Conservation (phyloP, 139 green algal genomes). For the Edaphochlamys debaryana region DNA sequence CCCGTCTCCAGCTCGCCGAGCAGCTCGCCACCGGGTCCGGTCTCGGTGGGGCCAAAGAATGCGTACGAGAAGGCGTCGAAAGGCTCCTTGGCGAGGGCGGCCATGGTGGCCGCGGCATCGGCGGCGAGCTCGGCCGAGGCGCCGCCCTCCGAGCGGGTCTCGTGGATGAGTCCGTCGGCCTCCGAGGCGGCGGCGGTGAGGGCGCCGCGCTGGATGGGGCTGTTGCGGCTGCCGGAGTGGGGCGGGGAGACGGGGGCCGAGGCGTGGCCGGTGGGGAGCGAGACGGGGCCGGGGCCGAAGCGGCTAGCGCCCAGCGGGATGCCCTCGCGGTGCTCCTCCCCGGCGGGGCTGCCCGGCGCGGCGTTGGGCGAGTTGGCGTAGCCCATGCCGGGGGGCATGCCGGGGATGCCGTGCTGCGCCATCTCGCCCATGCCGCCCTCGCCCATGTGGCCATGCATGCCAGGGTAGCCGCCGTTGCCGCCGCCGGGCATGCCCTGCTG, state of each 20-base stretch:
- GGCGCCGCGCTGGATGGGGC: not conserved
- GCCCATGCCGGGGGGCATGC: not conserved
- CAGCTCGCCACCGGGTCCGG: constrained; percentile 22
- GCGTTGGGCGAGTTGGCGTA: constrained; percentile 3
- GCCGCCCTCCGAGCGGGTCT: constrained; percentile 30
- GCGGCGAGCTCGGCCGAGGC: constrained; percentile 22
- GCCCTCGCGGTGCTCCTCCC: not conserved
- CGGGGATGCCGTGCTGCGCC: not conserved
- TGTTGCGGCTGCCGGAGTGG: not conserved
- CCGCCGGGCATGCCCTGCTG: no score
- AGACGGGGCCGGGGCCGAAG: not conserved
- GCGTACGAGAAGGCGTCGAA: constrained; percentile 62
- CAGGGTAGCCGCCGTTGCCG: no score
- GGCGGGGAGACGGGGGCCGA: constrained; percentile 31
- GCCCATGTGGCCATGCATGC: not conserved
- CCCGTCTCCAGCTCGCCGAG: constrained; percentile 44
- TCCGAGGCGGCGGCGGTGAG: constrained; percentile 10
- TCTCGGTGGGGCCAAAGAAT: constrained; percentile 55
- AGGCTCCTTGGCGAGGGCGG: constrained; percentile 33
- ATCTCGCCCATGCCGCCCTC: not conserved
- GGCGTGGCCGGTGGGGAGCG: not conserved
- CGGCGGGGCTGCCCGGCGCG: constrained; percentile 20
- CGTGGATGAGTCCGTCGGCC: not conserved
- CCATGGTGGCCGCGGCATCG: constrained; percentile 24
- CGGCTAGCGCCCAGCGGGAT: not conserved